Base-by-base conservation (phyloP, 2,329 filamentous ascomycete genomes). In the Fusarium miscanthi region DNA sequence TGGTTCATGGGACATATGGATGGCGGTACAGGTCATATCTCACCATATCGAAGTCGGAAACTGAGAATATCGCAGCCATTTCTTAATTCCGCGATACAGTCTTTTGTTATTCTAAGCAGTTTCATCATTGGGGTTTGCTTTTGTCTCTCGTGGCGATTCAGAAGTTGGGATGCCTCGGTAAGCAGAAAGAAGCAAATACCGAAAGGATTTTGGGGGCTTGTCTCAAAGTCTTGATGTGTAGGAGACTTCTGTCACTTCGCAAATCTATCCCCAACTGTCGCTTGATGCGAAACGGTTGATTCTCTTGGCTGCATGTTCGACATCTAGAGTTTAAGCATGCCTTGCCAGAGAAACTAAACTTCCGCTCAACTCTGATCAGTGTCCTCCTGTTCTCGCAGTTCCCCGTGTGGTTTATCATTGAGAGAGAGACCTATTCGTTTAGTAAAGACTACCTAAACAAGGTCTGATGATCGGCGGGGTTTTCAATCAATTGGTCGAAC, bases 111-210 rank as follows among this genome's bases (percentile, higher is more conserved):
- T 27, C 21, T 21, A 6, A 23, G 13, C n/a, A 11, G n/a, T 59
- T 11, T 25, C 21, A 31, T 33, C 19, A 27, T 37, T 27, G 7
- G 38, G 21, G 5, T 23, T 43, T 45, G 25, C n/a, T 51, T 66
- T 51, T 56, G 43, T 33, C 19, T 31, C 19, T 59, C 41, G 52
- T 33, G 17, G 14, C 27, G 45, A 21, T 40, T 51, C 43, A 57
- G 42, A 42, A 60, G 23, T 25, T 25, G 5, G 23, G 23, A 16
- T 35, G 13, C 23, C 53, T 48, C 49, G 11, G 42, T 45, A 61
- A 45, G 38, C 42, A 52, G 23, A 58, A 62, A 60, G 53, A 75
- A 69, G 64, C 61, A 68, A 62, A 37, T 40, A 61, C 70, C 65
- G 66, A 64, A 63, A 61, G 52, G 63, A 66, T 51, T 46, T 30